A percentile compares a stretch with the other conserved stretches of the same genome.
Evolutionary conservation across 768 basidiomycete genomes (phyloP).

Genomic region (Multifurca ochricompacta): DNA sequence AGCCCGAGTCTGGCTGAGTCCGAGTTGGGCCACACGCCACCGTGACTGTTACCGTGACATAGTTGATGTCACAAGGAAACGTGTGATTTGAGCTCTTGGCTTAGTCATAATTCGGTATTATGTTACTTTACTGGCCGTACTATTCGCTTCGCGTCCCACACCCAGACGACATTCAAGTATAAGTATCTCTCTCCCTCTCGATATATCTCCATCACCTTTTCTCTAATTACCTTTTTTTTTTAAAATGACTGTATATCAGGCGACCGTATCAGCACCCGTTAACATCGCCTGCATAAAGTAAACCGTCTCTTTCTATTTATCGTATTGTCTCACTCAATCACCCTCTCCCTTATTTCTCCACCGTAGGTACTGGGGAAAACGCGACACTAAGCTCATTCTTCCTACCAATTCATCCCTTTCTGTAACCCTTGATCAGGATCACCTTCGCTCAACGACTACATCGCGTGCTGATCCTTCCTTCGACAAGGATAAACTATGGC

Average conservation of each 20-base stretch:
- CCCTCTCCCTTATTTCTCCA: constrained; percentile 4
- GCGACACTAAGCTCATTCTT: constrained; percentile 88
- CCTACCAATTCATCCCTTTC: constrained; percentile 99
- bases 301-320: constrained; percentile 21
- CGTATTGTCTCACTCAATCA: background rate
- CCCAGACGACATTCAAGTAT: too few relatives aligned
- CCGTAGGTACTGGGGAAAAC: constrained; percentile 95
- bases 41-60: background rate
- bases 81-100: too few relatives aligned
- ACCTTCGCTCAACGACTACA: constrained; percentile 89
- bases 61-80: too few relatives aligned
- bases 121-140: constrained; percentile 7
- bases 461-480: constrained; percentile 77
- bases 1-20: too few relatives aligned
- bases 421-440: constrained; percentile 93
- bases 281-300: constrained; percentile 99
- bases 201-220: background rate
- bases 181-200: constrained; percentile 9
- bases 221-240: constrained; percentile 14
- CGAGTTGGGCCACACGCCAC: too few relatives aligned
- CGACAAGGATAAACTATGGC: constrained; percentile 76
- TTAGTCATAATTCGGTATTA: constrained; percentile 8
- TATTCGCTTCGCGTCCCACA: constrained; percentile 23
- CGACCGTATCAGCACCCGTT: constrained; percentile 87
- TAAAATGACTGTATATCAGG: constrained; percentile 64